Evolutionary conservation across 176 grass and related monocot species (phyloP).

Genomic region (Raddia distichophylla): DNA sequence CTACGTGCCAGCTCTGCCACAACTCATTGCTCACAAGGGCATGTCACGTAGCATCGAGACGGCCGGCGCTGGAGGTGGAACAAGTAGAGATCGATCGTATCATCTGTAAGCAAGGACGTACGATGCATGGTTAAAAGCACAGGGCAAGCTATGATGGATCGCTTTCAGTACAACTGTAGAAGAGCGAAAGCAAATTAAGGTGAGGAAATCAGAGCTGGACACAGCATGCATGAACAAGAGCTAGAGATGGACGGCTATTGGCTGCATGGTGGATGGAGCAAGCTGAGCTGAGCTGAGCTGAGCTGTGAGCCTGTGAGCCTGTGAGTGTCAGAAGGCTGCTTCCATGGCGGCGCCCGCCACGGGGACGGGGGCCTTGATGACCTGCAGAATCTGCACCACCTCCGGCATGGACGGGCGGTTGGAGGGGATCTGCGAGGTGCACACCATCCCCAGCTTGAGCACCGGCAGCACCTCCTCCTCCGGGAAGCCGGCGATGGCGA

Average conservation of each 20-base stretch:
- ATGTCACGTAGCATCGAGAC: neutral
- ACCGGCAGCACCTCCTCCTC: slow-evolving; percentile 97
- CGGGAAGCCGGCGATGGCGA: slow-evolving; percentile 61
- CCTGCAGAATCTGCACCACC: slow-evolving; percentile 97
- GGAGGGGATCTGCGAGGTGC: slow-evolving; percentile 90
- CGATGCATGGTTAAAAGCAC: neutral
- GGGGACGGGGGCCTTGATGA: slow-evolving; percentile 87
- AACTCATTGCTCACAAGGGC: neutral
- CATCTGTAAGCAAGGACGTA: too few relatives aligned
- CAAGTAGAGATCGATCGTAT: too few relatives aligned
- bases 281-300: too few relatives aligned
- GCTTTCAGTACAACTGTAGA: neutral
- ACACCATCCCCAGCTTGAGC: slow-evolving; percentile 90
- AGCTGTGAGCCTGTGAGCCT: too few relatives aligned
- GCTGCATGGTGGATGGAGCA: neutral
- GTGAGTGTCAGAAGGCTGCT: slow-evolving; percentile 33
- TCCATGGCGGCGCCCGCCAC: slow-evolving; percentile 50
- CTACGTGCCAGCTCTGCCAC: neutral
- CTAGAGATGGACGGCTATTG: neutral
- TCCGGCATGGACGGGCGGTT: slow-evolving; percentile 91
- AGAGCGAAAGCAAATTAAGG: neutral
- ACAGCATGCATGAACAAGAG: neutral
- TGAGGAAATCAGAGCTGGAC: neutral
- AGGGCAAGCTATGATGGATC: neutral
- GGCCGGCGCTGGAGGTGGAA: too few relatives aligned